phyloP scores from a whole-genome alignment of 1,284 basidiomycete species.

The Ganoderma meredithae region DNA sequence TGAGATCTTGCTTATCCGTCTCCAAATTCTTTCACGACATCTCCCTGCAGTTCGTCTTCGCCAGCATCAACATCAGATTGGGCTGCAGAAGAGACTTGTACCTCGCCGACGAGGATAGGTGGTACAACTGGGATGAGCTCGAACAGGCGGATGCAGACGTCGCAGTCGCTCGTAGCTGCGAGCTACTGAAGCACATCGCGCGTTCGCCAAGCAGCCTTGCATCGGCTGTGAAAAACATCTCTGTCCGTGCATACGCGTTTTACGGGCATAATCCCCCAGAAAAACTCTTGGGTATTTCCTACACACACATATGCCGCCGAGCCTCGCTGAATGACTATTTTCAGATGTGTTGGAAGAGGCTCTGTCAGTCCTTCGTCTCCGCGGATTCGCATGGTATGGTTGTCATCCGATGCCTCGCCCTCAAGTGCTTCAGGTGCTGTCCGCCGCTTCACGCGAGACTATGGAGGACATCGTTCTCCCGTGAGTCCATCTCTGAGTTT shows the following conservation, averaged over 20 bases:
- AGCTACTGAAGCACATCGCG: neutral
- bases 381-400: neutral
- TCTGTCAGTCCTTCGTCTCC: neutral
- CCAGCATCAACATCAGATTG: constrained; percentile 2
- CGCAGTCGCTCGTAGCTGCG: neutral
- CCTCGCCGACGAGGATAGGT: neutral
- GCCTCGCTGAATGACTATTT: neutral
- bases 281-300: neutral
- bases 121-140: neutral
- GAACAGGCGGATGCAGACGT: neutral
- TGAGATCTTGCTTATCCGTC: constrained; percentile 8
- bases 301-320: no score
- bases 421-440: neutral
- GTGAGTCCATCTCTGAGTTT: neutral
- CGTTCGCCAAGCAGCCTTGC: neutral
- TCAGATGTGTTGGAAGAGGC: neutral
- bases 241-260: neutral
- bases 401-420: neutral
- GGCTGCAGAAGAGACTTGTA: neutral
- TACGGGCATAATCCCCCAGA: neutral
- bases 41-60: constrained; percentile 5
- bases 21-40: constrained; percentile 6
- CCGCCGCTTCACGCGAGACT: neutral
- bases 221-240: neutral
- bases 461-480: neutral